These are phyloP conservation scores for Juncus effusus DNA, from an alignment of 176 grass and related monocot species.

Conservation along the genomic window DNA sequence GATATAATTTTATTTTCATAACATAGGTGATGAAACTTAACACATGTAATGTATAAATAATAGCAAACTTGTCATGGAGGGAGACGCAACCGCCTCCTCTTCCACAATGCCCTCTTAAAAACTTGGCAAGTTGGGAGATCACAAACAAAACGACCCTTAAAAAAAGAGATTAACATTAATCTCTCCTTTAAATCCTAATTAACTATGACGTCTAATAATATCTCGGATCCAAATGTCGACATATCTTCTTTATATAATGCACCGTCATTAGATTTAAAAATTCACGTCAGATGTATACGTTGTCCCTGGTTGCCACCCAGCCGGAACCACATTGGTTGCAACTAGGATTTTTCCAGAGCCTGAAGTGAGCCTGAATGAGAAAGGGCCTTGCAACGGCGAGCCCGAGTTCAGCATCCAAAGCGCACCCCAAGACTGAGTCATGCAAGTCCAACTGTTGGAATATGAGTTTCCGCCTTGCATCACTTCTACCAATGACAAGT, in stretches of 20 bases:
- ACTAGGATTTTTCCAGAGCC: constrained; percentile 30
- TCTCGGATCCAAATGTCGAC: background rate
- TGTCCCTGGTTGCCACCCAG: constrained; percentile 36
- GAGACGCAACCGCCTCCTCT: constrained; percentile 25
- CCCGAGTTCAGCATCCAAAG: constrained; percentile 42
- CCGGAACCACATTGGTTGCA: constrained; percentile 37
- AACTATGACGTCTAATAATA: too few relatives aligned
- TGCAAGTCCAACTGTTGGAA: constrained; percentile 22
- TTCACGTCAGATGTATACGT: constrained; percentile 37
- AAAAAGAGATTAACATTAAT: background rate
- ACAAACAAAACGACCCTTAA: constrained; percentile 4
- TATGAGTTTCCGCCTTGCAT: constrained; percentile 20
- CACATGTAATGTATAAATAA: background rate
- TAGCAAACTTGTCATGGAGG: constrained; percentile 20
- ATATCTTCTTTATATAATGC: constrained; percentile 3
- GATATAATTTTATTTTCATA: too few relatives aligned
- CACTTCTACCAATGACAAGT: constrained; percentile 54
- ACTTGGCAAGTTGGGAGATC: background rate
- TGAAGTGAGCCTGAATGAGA: constrained; percentile 52
- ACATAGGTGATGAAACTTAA: too few relatives aligned
- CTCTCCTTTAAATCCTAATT: background rate
- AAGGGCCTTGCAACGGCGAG: constrained; percentile 28
- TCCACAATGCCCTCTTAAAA: constrained; percentile 13
- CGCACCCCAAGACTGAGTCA: constrained; percentile 49
- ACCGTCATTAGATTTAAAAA: constrained; percentile 12